Percentiles rank a stretch among this genome's conserved stretches.
These are phyloP conservation scores for Raddia guianensis DNA, from an alignment of 176 grass and related monocot genomes.

Conservation along the genomic window DNA sequence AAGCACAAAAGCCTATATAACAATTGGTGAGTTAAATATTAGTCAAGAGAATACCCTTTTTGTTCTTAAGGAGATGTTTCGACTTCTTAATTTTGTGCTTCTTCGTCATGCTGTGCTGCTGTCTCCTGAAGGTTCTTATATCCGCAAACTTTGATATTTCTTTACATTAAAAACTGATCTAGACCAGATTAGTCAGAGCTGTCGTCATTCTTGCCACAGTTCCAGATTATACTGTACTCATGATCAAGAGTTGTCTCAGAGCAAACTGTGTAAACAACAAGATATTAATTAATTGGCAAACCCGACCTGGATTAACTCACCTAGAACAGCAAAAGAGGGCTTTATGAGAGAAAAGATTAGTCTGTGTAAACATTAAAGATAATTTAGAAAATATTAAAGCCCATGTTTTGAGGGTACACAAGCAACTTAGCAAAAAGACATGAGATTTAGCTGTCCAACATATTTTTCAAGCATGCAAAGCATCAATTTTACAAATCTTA, in stretches of 20 bases:
- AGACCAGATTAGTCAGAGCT: conserved; percentile 29
- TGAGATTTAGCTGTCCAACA: background rate
- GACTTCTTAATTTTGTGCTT: conserved; percentile 65
- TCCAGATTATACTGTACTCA: conserved; percentile 22
- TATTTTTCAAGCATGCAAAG: background rate
- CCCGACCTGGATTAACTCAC: background rate
- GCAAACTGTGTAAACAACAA: background rate
- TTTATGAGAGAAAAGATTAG: background rate
- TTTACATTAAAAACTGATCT: conserved; percentile 23
- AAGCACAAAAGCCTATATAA: background rate
- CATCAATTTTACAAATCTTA: background rate
- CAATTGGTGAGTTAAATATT: conserved; percentile 24
- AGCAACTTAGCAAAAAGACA: conserved; percentile 2
- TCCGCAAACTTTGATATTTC: background rate
- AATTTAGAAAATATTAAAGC: conserved; percentile 12
- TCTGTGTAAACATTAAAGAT: conserved; percentile 9
- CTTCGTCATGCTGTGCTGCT: conserved; percentile 59
- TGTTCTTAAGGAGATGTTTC: conserved; percentile 65
- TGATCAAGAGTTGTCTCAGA: background rate
- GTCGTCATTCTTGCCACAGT: background rate
- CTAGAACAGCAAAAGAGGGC: background rate
- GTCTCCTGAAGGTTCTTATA: background rate
- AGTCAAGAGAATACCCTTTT: conserved; percentile 56
- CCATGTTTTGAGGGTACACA: background rate
- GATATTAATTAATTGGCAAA: background rate